These are phyloP conservation scores for Microdochium nivale DNA, from an alignment of 2,329 filamentous ascomycete species.

Conservation along the genomic window DNA sequence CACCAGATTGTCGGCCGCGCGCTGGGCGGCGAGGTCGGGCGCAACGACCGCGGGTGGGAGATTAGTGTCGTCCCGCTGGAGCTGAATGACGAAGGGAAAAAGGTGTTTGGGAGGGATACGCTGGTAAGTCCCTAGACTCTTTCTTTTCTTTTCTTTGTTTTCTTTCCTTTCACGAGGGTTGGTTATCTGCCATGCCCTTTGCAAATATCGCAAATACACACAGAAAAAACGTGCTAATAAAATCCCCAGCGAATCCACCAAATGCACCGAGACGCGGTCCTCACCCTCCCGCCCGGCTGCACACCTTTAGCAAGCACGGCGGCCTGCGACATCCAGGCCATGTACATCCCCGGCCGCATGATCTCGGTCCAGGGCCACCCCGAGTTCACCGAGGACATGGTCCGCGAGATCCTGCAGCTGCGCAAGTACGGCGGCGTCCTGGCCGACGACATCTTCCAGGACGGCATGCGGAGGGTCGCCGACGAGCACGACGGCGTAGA, in stretches of 20 bases:
- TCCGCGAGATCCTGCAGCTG: conserved; percentile 56
- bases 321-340: conserved; percentile 67
- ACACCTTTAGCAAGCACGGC: conserved; percentile 56
- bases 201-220: too few relatives aligned
- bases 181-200: too few relatives aligned
- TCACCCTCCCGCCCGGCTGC: conserved; percentile 51
- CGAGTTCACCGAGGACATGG: conserved; percentile 68
- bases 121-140: conserved; percentile 29
- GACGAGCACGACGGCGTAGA: conserved; percentile 71
- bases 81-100: conserved; percentile 60
- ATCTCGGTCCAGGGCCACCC: conserved; percentile 83
- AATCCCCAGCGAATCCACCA: conserved; percentile 59
- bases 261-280: conserved; percentile 78
- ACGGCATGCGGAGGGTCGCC: conserved; percentile 57
- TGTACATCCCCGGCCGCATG: conserved; percentile 58
- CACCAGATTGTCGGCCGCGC: conserved; percentile 78
- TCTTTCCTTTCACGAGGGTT: too few relatives aligned
- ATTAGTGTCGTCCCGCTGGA: conserved; percentile 63
- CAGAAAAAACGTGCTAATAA: neutral
- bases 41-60: conserved; percentile 70
- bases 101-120: conserved; percentile 60
- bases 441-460: conserved; percentile 56
- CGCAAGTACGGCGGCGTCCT: conserved; percentile 63
- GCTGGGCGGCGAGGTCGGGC: conserved; percentile 56
- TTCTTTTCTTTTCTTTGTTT: neutral